Percentiles rank a stretch among this genome's conserved stretches.
phyloP scores from a whole-genome alignment of 2,329 filamentous ascomycete species.

The Penicillium nordicum region DNA sequence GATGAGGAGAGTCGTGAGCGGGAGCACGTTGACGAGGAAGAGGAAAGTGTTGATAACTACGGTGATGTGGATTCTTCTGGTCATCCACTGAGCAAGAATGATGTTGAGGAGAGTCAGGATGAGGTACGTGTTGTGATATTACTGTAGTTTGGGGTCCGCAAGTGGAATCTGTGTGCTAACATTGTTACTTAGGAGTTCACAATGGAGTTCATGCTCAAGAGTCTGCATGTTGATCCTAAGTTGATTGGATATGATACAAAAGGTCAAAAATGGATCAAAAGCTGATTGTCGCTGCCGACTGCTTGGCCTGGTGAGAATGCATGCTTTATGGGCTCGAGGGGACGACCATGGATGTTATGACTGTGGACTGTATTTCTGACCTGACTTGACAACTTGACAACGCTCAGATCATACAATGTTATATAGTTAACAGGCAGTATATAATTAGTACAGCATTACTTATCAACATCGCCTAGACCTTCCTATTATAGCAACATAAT shows the following conservation, averaged over 20 bases:
- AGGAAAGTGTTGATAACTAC: constrained; percentile 19
- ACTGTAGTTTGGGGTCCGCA: not conserved
- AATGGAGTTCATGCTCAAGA: constrained; percentile 67
- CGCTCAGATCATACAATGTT: not conserved
- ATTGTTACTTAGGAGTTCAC: constrained; percentile 55
- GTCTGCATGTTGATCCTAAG: constrained; percentile 60
- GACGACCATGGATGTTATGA: not conserved
- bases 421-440: not conserved
- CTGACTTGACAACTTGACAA: not conserved
- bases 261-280: constrained; percentile 53
- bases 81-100: constrained; percentile 17
- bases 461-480: constrained; percentile 11
- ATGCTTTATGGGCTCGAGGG: not conserved
- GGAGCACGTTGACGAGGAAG: constrained; percentile 33
- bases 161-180: not conserved
- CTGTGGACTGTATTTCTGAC: not conserved
- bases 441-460: not conserved
- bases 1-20: constrained; percentile 39
- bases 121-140: constrained; percentile 23
- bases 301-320: not conserved
- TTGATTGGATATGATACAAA: constrained; percentile 62
- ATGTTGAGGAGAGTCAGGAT: constrained; percentile 36
- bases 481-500: constrained; percentile 8
- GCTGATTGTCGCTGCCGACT: not conserved
- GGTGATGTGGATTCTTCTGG: constrained; percentile 39